A percentile compares a stretch with the other conserved stretches of the same genome.
These are phyloP conservation scores for Microsporum ferrugineum DNA, from an alignment of 2,329 filamentous ascomycete species.

Conservation along the genomic window DNA sequence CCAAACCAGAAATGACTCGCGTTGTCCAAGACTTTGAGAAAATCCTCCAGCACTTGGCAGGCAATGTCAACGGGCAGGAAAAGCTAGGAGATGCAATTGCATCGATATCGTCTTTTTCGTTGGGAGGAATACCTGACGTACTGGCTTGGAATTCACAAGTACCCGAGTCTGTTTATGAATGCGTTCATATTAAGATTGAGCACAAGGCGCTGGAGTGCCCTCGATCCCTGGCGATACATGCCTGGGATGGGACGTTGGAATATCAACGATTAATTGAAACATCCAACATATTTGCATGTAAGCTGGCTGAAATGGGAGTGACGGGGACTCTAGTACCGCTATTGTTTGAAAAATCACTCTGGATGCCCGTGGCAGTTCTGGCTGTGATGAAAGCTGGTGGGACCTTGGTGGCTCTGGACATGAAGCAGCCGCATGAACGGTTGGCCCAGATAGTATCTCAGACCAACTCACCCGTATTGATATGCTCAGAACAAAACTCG, in stretches of 20 bases:
- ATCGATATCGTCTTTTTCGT: conserved; percentile 2
- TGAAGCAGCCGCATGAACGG: conserved; percentile 22
- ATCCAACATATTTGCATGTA: conserved; percentile 21
- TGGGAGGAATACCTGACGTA: neutral
- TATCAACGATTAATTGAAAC: conserved; percentile 9
- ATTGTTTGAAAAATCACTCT: conserved; percentile 24
- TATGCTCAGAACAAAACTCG: neutral
- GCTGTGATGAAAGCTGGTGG: conserved; percentile 21
- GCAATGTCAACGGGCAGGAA: neutral
- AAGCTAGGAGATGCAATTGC: neutral
- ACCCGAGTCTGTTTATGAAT: conserved; percentile 9
- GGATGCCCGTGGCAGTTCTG: conserved; percentile 21
- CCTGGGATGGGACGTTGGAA: conserved; percentile 16
- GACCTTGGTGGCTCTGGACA: conserved; percentile 21
- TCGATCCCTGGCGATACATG: conserved; percentile 13
- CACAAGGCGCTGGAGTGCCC: neutral
- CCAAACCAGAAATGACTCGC: neutral
- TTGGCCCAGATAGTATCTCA: conserved; percentile 20
- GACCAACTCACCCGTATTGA: conserved; percentile 9
- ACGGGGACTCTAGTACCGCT: conserved; percentile 18
- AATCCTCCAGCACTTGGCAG: neutral
- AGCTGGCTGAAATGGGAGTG: conserved; percentile 20
- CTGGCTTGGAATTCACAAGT: conserved; percentile 15
- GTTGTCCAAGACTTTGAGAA: neutral
- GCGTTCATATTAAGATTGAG: neutral